phyloP scores from a whole-genome alignment of 768 basidiomycete species.

The Strobilomyces dryophilus region DNA sequence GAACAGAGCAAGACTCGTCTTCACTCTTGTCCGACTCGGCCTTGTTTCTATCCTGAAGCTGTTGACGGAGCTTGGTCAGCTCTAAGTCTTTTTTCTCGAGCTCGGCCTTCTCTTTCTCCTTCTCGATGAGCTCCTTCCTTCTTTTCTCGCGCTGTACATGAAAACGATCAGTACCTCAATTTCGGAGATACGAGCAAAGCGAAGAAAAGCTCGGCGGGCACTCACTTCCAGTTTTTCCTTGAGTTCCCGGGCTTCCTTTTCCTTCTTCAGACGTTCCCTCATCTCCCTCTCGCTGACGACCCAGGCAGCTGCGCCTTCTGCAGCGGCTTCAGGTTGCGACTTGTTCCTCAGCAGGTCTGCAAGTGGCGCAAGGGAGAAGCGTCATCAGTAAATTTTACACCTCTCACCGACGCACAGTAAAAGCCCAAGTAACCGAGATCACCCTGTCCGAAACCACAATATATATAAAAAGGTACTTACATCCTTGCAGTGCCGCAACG shows the following conservation, averaged over 20 bases:
- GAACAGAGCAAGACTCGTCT: constrained; percentile 21
- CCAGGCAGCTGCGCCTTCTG: constrained; percentile 64
- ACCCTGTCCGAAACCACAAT: constrained; percentile 6
- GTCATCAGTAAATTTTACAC: constrained; percentile 24
- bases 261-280: constrained; percentile 65
- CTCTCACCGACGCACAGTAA: constrained; percentile 19
- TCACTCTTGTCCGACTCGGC: constrained; percentile 43
- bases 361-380: neutral
- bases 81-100: constrained; percentile 63
- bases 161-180: constrained; percentile 6
- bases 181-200: constrained; percentile 2
- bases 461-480: constrained; percentile 51
- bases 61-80: constrained; percentile 48
- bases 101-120: constrained; percentile 57
- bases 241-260: constrained; percentile 67
- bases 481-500: constrained; percentile 87
- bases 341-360: constrained; percentile 82
- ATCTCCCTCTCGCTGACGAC: constrained; percentile 72
- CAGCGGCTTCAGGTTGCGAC: constrained; percentile 73
- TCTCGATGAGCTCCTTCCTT: constrained; percentile 39
- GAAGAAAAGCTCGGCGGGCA: constrained; percentile 24
- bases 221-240: constrained; percentile 66
- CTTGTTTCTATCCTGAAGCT: constrained; percentile 47
- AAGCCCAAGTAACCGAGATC: constrained; percentile 16
- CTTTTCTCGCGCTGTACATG: constrained; percentile 39